phyloP scores from a whole-genome alignment of 352 stramenopile genomes.

The Globisporangium acanthophoron region DNA sequence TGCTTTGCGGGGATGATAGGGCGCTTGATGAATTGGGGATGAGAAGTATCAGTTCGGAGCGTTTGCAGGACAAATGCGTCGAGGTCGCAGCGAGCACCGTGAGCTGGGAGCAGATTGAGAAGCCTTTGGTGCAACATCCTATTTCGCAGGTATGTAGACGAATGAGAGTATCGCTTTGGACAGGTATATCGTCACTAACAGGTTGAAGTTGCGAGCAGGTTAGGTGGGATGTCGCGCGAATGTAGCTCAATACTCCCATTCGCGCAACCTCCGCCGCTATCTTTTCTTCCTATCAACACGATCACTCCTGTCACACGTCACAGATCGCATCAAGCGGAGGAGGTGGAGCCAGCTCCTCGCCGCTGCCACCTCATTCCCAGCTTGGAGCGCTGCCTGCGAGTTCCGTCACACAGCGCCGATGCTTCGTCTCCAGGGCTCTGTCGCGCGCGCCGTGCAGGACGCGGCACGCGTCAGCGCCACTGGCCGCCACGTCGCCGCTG shows the following conservation, averaged over 20 bases:
- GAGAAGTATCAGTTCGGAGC: too few relatives aligned
- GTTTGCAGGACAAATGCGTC: too few relatives aligned
- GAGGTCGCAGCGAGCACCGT: too few relatives aligned
- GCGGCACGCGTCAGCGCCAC: conserved; percentile 9
- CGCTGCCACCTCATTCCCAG: not conserved
- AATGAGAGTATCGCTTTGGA: not conserved
- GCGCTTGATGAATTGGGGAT: too few relatives aligned
- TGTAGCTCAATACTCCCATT: not conserved
- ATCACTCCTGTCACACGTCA: conserved; percentile 1
- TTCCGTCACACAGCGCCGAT: conserved; percentile 15
- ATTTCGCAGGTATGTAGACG: not conserved
- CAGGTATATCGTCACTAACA: not conserved
- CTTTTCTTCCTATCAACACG: not conserved
- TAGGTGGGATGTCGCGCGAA: not conserved
- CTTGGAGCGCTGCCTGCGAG: not conserved
- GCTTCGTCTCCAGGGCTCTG: conserved; percentile 48
- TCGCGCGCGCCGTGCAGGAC: conserved; percentile 20
- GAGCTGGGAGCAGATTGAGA: not conserved
- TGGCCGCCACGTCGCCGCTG: not conserved
- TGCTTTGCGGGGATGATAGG: too few relatives aligned
- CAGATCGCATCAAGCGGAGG: not conserved
- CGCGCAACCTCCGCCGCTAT: not conserved
- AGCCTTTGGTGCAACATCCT: too few relatives aligned
- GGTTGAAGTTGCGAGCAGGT: not conserved
- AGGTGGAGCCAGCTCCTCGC: too few relatives aligned